Percentiles rank a stretch among this genome's conserved stretches.
Conservation (phyloP, 805 yeast species). For the Hagleromyces aurorensis region DNA sequence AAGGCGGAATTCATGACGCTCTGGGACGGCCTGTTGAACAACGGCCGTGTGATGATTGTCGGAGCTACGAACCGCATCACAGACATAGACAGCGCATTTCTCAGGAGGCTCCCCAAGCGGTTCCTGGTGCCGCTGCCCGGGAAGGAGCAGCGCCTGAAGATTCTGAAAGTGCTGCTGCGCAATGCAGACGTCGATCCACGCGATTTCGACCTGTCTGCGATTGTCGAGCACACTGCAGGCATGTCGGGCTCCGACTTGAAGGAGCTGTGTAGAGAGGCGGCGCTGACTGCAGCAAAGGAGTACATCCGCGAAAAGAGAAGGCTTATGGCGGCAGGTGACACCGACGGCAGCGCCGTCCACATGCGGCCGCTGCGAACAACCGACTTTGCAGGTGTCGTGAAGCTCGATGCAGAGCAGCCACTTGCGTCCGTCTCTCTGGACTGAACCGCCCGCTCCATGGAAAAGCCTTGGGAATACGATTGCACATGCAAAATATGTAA, state of each 20-base stretch:
- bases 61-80: slow-evolving; percentile 93
- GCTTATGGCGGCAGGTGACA: slow-evolving; percentile 24
- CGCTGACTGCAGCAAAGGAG: slow-evolving; percentile 81
- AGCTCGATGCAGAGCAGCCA: slow-evolving; percentile 18
- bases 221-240: slow-evolving; percentile 63
- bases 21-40: slow-evolving; percentile 85
- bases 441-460: too few species aligned
- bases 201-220: slow-evolving; percentile 49
- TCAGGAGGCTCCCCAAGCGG: slow-evolving; percentile 87
- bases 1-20: slow-evolving; percentile 96
- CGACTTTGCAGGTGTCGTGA: slow-evolving; percentile 47
- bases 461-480: too few species aligned
- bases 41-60: slow-evolving; percentile 75
- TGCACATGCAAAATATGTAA: not conserved
- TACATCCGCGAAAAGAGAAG: slow-evolving; percentile 54
- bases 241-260: slow-evolving; percentile 86
- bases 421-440: slow-evolving; percentile 19
- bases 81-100: slow-evolving; percentile 87
- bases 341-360: slow-evolving; percentile 31
- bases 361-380: slow-evolving; percentile 57
- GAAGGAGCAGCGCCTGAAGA: slow-evolving; percentile 56
- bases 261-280: slow-evolving; percentile 91
- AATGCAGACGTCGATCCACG: slow-evolving; percentile 51
- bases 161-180: slow-evolving; percentile 57
- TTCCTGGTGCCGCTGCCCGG: slow-evolving; percentile 74